These are phyloP conservation scores for Penicillium malachiteum DNA, from an alignment of 495 filamentous ascomycete genomes.

Conservation along the genomic window DNA sequence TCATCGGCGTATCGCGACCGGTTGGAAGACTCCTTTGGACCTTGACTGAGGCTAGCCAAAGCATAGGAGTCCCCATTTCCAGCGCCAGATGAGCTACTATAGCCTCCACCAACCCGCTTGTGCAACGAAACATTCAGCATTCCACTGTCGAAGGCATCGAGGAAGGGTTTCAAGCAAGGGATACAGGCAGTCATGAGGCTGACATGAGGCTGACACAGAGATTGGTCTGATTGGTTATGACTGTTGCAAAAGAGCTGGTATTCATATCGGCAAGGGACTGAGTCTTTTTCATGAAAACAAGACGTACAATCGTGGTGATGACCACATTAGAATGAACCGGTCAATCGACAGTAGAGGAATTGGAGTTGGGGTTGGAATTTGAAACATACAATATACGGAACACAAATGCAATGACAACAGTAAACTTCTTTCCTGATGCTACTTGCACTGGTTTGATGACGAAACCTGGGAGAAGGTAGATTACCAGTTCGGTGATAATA, in stretches of 20 bases:
- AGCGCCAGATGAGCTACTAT: constrained; percentile 2
- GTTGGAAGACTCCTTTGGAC: neutral
- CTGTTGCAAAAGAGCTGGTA: neutral
- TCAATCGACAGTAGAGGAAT: neutral
- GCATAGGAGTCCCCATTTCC: constrained; percentile 8
- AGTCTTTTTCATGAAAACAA: neutral
- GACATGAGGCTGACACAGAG: constrained; percentile 30
- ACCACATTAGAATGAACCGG: neutral
- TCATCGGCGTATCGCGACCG: neutral
- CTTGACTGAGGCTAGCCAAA: constrained; percentile 4
- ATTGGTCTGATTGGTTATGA: constrained; percentile 25
- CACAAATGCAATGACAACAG: constrained; percentile 32
- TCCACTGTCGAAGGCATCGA: constrained; percentile 35
- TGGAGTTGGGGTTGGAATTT: neutral
- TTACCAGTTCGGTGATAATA: constrained; percentile 6
- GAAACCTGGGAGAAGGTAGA: constrained; percentile 23
- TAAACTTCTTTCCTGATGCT: constrained; percentile 22
- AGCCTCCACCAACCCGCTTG: constrained; percentile 3
- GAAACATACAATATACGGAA: constrained; percentile 16
- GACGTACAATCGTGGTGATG: neutral
- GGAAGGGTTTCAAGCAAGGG: constrained; percentile 40
- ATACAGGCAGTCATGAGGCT: constrained; percentile 36
- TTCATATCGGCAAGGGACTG: neutral
- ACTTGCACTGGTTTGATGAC: constrained; percentile 32
- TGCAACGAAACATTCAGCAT: constrained; percentile 17